phyloP scores from a whole-genome alignment of 805 yeast species.

The Yarrowia osloensis region DNA sequence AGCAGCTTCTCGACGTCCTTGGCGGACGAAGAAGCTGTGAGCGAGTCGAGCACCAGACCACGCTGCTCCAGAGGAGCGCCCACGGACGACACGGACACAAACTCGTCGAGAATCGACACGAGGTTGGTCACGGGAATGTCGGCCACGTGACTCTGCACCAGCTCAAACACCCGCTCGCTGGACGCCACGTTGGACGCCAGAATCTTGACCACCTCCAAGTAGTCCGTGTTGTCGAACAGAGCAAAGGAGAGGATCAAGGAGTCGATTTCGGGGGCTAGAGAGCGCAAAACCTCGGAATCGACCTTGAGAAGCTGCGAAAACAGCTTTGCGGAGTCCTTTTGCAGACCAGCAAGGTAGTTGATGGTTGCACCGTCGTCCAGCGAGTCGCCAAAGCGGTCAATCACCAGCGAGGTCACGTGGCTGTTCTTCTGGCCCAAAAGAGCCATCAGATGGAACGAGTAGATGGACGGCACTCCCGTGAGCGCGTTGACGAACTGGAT shows the following conservation, averaged over 20 bases:
- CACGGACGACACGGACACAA: slow-evolving; percentile 34
- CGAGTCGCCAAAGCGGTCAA: slow-evolving; percentile 8
- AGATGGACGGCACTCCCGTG: not conserved
- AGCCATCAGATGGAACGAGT: slow-evolving; percentile 21
- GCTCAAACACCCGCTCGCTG: slow-evolving; percentile 39
- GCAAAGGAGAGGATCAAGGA: slow-evolving; percentile 31
- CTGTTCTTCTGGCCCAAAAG: not conserved
- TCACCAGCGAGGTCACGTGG: not conserved
- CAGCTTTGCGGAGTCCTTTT: slow-evolving; percentile 15
- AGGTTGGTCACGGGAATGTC: slow-evolving; percentile 34
- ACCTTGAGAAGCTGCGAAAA: slow-evolving; percentile 29
- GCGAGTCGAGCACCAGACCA: not conserved
- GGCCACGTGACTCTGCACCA: slow-evolving; percentile 16
- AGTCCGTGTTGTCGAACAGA: slow-evolving; percentile 38
- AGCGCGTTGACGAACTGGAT: not conserved
- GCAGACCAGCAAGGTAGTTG: slow-evolving; percentile 12
- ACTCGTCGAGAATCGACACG: slow-evolving; percentile 34
- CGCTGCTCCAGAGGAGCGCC: slow-evolving; percentile 27
- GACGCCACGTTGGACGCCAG: slow-evolving; percentile 51
- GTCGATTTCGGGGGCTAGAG: slow-evolving; percentile 26
- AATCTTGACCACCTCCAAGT: slow-evolving; percentile 57
- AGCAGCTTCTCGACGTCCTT: slow-evolving; percentile 42
- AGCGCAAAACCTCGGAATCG: slow-evolving; percentile 29
- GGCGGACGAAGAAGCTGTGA: slow-evolving; percentile 30
- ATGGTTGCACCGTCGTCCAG: slow-evolving; percentile 13